Percentiles rank a stretch among this genome's conserved stretches.
Evolutionary conservation across 805 yeast genomes (phyloP).

Genomic region (Dipodascopsis uninucleata): DNA sequence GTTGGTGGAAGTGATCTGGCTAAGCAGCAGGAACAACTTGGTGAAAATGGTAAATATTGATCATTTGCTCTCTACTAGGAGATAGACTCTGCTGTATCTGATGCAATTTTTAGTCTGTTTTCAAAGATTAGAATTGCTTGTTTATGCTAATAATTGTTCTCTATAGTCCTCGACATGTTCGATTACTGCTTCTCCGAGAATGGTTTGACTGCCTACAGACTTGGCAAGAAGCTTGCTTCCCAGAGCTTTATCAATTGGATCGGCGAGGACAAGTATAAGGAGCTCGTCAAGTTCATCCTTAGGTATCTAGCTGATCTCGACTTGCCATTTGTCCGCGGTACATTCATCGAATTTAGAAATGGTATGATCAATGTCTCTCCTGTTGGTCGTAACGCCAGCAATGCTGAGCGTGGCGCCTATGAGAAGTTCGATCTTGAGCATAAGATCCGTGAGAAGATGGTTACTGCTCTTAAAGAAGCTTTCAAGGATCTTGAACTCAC

Average conservation of each 20-base stretch:
- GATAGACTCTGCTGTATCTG: background rate
- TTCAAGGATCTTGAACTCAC: conserved; percentile 84
- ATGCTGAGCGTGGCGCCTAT: conserved; percentile 87
- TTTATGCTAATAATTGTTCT: background rate
- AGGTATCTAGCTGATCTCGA: conserved; percentile 81
- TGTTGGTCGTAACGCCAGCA: conserved; percentile 91
- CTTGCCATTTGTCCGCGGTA: conserved; percentile 96
- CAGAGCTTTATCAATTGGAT: conserved; percentile 94
- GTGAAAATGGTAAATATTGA: conserved; percentile 42
- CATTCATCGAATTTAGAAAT: conserved; percentile 97
- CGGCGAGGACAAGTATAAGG: conserved; percentile 91
- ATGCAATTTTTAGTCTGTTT: background rate
- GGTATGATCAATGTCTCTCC: conserved; percentile 99
- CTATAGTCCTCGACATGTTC: conserved; percentile 60
- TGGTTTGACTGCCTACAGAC: conserved; percentile 95
- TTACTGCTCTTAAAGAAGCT: conserved; percentile 73
- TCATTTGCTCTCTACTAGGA: background rate
- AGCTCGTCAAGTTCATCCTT: conserved; percentile 79
- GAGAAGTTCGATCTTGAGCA: conserved; percentile 78
- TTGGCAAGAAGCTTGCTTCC: conserved; percentile 81
- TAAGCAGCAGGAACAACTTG: conserved; percentile 96
- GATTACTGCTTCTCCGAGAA: conserved; percentile 97
- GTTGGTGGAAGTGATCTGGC: conserved; percentile 96
- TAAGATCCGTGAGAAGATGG: conserved; percentile 80
- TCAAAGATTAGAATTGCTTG: conserved; percentile 24